A percentile compares a stretch with the other conserved stretches of the same genome.
Evolutionary conservation across 2,329 filamentous ascomycete species (phyloP).

Genomic region (Colletotrichum brevisporum): DNA sequence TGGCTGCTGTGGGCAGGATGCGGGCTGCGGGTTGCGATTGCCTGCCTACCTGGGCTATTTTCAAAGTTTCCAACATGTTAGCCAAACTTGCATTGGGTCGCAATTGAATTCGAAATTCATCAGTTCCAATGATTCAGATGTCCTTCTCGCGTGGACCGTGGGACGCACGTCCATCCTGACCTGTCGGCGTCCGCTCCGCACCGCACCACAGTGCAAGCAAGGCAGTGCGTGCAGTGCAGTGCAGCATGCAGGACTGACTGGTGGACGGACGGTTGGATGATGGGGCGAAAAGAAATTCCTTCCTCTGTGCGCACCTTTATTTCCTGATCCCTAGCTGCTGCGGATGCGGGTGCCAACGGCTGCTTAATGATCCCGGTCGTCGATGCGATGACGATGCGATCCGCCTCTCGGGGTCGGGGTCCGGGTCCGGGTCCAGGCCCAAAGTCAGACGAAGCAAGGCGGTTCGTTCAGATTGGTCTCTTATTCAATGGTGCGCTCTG

Average conservation of each 20-base stretch:
- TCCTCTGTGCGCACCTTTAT: conserved; percentile 28
- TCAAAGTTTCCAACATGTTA: conserved; percentile 12
- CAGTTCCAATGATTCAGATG: conserved; percentile 16
- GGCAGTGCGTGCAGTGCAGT: too few species aligned
- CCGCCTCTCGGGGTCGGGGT: not conserved
- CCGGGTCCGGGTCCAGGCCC: not conserved
- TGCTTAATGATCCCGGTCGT: conserved; percentile 15
- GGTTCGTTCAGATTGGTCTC: conserved; percentile 13
- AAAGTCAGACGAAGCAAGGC: not conserved
- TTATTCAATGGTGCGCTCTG: conserved; percentile 3
- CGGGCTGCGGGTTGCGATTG: conserved; percentile 3
- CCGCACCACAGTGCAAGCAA: not conserved
- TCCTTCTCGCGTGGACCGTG: not conserved
- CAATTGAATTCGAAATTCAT: conserved; percentile 1
- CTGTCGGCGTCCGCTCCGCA: conserved; percentile 10
- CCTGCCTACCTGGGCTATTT: conserved; percentile 1
- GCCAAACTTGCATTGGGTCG: conserved; percentile 7
- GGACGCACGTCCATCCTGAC: conserved; percentile 6
- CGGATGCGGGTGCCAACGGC: not conserved
- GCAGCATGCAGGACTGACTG: too few species aligned
- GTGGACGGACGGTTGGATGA: conserved; percentile 14
- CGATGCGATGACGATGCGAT: conserved; percentile 10
- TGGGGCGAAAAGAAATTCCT: conserved; percentile 20
- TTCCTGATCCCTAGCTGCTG: conserved; percentile 21
- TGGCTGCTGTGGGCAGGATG: not conserved